Evolutionary conservation across 2,329 filamentous ascomycete genomes (phyloP).

Genomic region (Sporothrix pallida): DNA sequence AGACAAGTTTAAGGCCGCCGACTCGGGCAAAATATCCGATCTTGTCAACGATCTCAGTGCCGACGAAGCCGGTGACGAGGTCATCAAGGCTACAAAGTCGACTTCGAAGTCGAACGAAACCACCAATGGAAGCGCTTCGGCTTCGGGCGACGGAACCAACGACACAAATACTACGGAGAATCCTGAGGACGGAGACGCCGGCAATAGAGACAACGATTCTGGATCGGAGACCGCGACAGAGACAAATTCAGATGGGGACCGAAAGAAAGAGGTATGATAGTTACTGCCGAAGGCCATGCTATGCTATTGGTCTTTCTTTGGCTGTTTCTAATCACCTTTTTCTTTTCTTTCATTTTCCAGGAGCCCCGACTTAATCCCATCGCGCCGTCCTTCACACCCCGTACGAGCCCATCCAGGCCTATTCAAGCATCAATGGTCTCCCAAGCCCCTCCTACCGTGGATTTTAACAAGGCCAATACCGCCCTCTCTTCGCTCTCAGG

Average conservation of each 20-base stretch:
- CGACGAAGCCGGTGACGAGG: conserved; percentile 46
- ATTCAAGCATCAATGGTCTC: background rate
- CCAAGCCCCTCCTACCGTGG: conserved; percentile 24
- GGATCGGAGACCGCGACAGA: conserved; percentile 32
- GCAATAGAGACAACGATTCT: conserved; percentile 37
- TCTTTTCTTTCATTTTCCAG: conserved; percentile 47
- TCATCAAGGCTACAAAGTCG: conserved; percentile 42
- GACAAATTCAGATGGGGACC: conserved; percentile 46
- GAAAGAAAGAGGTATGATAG: conserved; percentile 58
- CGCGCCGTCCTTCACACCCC: conserved; percentile 62
- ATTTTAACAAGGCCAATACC: background rate
- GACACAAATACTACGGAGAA: conserved; percentile 34
- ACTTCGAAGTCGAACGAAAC: background rate
- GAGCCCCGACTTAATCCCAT: conserved; percentile 61
- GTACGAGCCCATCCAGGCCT: conserved; percentile 41
- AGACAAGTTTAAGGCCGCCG: conserved; percentile 44
- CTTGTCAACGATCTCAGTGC: conserved; percentile 49
- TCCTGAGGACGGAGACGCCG: conserved; percentile 39
- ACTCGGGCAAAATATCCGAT: conserved; percentile 39
- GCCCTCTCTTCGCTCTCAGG: too few species aligned
- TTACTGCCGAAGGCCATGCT: conserved; percentile 45
- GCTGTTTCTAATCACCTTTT: conserved; percentile 50
- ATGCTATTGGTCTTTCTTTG: conserved; percentile 47
- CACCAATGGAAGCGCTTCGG: background rate
- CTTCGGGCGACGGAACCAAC: conserved; percentile 24